phyloP scores from a whole-genome alignment of 2,329 filamentous ascomycete species.

The Bisporella sp. region DNA sequence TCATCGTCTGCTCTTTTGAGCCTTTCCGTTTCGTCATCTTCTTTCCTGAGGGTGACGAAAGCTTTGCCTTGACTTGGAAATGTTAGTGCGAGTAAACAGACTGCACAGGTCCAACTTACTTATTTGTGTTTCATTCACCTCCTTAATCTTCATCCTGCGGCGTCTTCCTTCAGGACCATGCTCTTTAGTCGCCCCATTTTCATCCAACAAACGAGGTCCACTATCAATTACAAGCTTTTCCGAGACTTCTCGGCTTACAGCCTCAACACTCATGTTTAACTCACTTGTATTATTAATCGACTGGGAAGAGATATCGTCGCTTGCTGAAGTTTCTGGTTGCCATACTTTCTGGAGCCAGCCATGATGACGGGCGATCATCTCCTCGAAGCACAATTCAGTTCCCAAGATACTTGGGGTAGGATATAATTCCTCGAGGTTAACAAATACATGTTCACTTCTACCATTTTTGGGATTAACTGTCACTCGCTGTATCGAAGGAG shows the following conservation, averaged over 20 bases:
- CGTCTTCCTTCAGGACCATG: slow-evolving; percentile 40
- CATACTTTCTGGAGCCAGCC: slow-evolving; percentile 60
- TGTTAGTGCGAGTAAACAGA: slow-evolving; percentile 22
- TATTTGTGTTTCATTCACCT: slow-evolving; percentile 87
- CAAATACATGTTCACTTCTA: slow-evolving; percentile 78
- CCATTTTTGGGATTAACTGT: slow-evolving; percentile 72
- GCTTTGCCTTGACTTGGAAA: slow-evolving; percentile 74
- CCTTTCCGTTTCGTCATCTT: slow-evolving; percentile 67
- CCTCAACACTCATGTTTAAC: slow-evolving; percentile 11
- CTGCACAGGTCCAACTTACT: slow-evolving; percentile 50
- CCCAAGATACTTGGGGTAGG: slow-evolving; percentile 64
- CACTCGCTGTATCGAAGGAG: slow-evolving; percentile 68
- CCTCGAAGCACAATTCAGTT: slow-evolving; percentile 84
- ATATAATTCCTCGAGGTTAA: slow-evolving; percentile 80
- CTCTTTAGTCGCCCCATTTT: slow-evolving; percentile 48
- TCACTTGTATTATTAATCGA: slow-evolving; percentile 8
- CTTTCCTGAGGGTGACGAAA: slow-evolving; percentile 80
- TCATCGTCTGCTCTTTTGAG: slow-evolving; percentile 87
- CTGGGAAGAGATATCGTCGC: not conserved
- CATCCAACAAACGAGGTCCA: slow-evolving; percentile 41
- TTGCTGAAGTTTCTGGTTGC: slow-evolving; percentile 30
- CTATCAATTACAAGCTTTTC: slow-evolving; percentile 29
- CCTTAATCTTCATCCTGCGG: slow-evolving; percentile 73
- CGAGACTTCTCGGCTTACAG: slow-evolving; percentile 22
- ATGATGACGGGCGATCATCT: slow-evolving; percentile 71